Evolutionary conservation across 2,329 filamentous ascomycete species (phyloP).

Genomic region (Ceratocystis lukuohia): DNA sequence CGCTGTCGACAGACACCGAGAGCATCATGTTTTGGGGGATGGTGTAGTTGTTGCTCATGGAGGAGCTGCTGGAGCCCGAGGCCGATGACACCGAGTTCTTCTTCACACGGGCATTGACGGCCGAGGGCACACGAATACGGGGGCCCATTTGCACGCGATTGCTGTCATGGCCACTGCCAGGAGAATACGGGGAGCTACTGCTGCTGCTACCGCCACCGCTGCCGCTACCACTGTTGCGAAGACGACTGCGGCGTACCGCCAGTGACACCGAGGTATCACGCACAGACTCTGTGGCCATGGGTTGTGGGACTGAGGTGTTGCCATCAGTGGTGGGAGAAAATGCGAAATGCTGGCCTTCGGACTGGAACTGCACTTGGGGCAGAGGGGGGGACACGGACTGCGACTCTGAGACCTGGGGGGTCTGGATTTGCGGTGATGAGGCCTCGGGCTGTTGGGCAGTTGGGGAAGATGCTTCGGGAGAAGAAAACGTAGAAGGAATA

Average conservation of each 20-base stretch:
- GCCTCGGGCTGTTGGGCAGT: neutral
- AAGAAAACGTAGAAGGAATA: neutral
- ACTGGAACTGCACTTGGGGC: neutral
- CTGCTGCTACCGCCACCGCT: neutral
- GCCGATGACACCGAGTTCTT: constrained; percentile 2
- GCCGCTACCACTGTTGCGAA: constrained; percentile 3
- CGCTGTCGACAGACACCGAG: neutral
- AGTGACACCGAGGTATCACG: constrained; percentile 21
- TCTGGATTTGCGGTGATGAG: neutral
- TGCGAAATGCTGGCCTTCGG: neutral
- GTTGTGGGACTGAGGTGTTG: constrained; percentile 8
- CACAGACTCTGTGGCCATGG: constrained; percentile 21
- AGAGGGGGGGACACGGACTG: neutral
- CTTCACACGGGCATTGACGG: neutral
- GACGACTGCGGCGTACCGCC: constrained; percentile 17
- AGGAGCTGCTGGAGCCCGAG: neutral
- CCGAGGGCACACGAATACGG: constrained; percentile 1
- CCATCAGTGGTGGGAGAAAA: neutral
- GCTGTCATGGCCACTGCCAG: neutral
- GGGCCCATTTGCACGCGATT: neutral
- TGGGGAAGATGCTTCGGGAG: constrained; percentile 16
- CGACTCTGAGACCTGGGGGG: neutral
- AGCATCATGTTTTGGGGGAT: neutral
- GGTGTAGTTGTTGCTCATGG: neutral
- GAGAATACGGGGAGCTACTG: neutral